Evolutionary conservation across 2,329 filamentous ascomycete genomes (phyloP), one percentile per base, ranked within the genome.

Genomic region (Colletotrichum echinochloae): DNA sequence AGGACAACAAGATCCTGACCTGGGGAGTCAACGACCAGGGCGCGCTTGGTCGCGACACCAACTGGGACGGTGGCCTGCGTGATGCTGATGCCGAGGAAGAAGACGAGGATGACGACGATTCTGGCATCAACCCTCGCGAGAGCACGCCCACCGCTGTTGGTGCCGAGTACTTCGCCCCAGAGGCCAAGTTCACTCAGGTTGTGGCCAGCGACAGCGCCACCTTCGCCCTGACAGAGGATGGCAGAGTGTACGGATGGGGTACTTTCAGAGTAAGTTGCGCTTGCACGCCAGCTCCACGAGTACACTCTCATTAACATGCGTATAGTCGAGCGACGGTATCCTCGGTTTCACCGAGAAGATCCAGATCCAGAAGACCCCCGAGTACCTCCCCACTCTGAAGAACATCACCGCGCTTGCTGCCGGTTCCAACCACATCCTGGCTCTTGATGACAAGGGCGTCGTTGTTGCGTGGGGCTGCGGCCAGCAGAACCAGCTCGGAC

Each of bases 11-110:
- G 81, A 92, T 97, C 74, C 83, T 94, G 64, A 94, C 92, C 35
- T 97, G 94, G 94, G 94, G 94, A 64, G 93, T 96, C 75, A 96
- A 96, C 78, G 94, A 97, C 77, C 90, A 94, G 77, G 92, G 92
- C 73, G 92, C 94, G 11, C 86, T 97, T 46, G 94, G 94, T 51
- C 87, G 94, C 77, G 88, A 93, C 77, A 95, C 41, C 88, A 83
- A 82, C 16, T 91, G 90, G 86, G 88, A 91, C 2, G 91, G 91
- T 59, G 89, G 89, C 23, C 80, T 88, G 37, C 85, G 88, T 66
- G 88, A 90, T 63, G 82, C 85, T 70, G 88, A 88, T 46, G 85
- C 77, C 1, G 79, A 81, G 6, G 71, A 70, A 41, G 66, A 70
- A 12, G 63, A 66, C 8, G 75, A 77, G 7, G 85, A 87, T 37